Conservation (phyloP, 2,329 filamentous ascomycete species). For the Sporothrix schenckii region DNA sequence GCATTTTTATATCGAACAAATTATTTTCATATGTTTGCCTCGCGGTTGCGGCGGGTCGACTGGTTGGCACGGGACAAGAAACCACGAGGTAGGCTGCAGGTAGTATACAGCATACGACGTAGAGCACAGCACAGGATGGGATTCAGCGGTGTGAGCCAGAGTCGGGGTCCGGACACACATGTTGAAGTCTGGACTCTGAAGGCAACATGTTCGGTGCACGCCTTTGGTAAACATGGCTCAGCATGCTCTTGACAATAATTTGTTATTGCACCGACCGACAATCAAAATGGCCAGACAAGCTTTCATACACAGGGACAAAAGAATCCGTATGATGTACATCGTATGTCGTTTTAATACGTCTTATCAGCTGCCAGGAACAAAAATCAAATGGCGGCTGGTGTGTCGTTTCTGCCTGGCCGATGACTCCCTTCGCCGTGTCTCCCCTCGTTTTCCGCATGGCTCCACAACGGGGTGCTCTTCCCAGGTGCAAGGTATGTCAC, state of each 20-base stretch:
- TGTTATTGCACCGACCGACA: background rate
- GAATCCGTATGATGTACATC: too few relatives aligned
- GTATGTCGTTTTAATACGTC: too few relatives aligned
- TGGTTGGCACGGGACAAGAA: background rate
- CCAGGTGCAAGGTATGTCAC: background rate
- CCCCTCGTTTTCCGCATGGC: background rate
- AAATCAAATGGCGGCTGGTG: background rate
- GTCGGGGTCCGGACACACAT: background rate
- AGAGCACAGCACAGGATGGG: conserved; percentile 12
- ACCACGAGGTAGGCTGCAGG: conserved; percentile 18
- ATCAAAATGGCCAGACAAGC: background rate
- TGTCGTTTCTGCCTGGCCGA: background rate
- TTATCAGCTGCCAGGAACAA: background rate
- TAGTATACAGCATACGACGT: conserved; percentile 10
- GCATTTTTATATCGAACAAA: background rate
- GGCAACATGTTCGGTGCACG: background rate
- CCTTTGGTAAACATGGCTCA: conserved; percentile 21
- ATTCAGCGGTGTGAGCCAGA: conserved; percentile 16
- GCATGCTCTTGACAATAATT: background rate
- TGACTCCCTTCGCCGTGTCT: background rate
- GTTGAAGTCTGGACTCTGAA: background rate
- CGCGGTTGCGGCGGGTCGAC: conserved; percentile 6
- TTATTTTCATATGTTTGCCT: conserved; percentile 10
- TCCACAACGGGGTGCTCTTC: background rate
- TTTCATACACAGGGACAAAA: too few relatives aligned